Base-by-base conservation (phyloP, 192 early-diverging fungal genomes). In the Geosiphon pyriformis region DNA sequence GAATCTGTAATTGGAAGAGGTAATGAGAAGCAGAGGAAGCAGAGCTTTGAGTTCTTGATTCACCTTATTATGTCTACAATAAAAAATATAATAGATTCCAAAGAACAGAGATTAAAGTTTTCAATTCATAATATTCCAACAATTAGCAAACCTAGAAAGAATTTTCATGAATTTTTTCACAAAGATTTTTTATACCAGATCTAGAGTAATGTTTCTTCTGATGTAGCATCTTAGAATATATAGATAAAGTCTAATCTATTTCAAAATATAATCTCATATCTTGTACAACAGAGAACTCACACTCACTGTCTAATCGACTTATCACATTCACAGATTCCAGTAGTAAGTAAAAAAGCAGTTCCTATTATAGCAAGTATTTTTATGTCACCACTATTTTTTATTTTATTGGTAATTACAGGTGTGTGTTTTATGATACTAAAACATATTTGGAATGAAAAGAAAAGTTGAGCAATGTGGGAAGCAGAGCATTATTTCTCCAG, bases 381-480 rank as follows among this genome's bases (percentile, higher is more conserved):
- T 12, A 55, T 55, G 53, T 55, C 53, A 55, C 53, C 53, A 1
- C 53, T 55, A 55, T 55, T 55, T 3, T 23, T 55, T 55, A 4
- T 23, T 2, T 4, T 55, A 23, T 55, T 55, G 2, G 23, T 55
- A 20, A 55, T 55, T 4, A 23, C 53, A 1, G 53, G 12, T 55
- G 23, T 55, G 2, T 55, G 53, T 12, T 55, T 55, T 23, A 23
- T 54, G 6, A 26, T 54, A 54, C 20, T 55, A 23, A 55, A 23
- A 55, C 6, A 29, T 23, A 23, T 12, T 1, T 55, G 53, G 53
- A n/a, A n/a, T n/a, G n/a, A n/a, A n/a, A n/a, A n/a, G n/a, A n/a
- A n/a, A n/a, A n/a, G n/a, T n/a, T n/a, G n/a, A n/a, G n/a, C n/a
- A n/a, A n/a, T n/a, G n/a, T n/a, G n/a, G n/a, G n/a, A n/a, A n/a